Evolutionary conservation across 352 stramenopile genomes (phyloP).

Genomic region (Globisporangium nunn): DNA sequence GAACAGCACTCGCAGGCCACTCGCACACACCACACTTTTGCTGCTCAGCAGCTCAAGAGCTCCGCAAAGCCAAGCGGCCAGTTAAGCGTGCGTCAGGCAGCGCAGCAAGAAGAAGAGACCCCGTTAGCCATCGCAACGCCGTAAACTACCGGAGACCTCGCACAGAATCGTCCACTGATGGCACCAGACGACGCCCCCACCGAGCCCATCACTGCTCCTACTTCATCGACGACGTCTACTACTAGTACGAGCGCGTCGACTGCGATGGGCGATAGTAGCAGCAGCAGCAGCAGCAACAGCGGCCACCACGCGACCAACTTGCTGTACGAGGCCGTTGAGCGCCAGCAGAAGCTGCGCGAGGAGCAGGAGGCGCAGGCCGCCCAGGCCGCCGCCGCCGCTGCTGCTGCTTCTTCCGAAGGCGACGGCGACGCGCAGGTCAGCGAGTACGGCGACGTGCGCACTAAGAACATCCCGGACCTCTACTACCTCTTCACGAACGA

Average conservation of each 20-base stretch:
- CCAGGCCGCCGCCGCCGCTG: not conserved
- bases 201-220: not conserved
- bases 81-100: no score
- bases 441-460: slow-evolving; percentile 13
- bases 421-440: slow-evolving; percentile 6
- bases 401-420: not conserved
- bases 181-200: no score
- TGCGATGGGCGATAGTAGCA: not conserved
- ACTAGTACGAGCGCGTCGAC: not conserved
- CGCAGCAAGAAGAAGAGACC: no score
- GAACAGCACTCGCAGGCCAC: no score
- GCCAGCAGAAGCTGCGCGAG: slow-evolving; percentile 6
- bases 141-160: no score
- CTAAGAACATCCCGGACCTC: slow-evolving; percentile 33
- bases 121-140: no score
- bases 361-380: not conserved
- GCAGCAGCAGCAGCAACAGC: no score
- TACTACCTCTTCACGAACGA: slow-evolving; percentile 61
- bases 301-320: slow-evolving; percentile 12
- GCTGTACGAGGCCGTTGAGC: slow-evolving; percentile 15
- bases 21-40: no score
- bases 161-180: no score
- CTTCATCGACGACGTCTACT: not conserved
- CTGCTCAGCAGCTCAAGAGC: no score
- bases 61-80: no score